A percentile compares a stretch with the other conserved stretches of the same genome.
Evolutionary conservation across 2,329 filamentous ascomycete genomes (phyloP).

Genomic region (Colletotrichum chrysophilum): DNA sequence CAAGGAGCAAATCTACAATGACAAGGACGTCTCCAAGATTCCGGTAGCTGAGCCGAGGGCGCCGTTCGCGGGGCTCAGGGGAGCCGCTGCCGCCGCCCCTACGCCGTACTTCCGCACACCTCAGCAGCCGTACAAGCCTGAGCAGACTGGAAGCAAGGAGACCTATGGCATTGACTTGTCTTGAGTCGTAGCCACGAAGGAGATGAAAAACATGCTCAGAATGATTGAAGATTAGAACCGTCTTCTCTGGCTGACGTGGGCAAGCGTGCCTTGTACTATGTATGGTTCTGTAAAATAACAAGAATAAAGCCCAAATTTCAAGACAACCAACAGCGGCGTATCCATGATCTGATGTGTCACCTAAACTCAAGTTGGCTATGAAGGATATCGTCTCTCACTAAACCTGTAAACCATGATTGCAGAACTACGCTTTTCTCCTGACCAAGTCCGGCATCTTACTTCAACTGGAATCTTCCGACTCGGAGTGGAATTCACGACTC

Average conservation of each 20-base stretch:
- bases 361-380: neutral
- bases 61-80: neutral
- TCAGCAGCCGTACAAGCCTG: neutral
- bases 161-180: constrained; percentile 39
- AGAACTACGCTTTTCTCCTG: neutral
- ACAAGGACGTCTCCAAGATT: constrained; percentile 23
- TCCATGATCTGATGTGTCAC: neutral
- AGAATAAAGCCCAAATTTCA: neutral
- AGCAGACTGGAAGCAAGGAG: neutral
- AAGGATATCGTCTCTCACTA: neutral
- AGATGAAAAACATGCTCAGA: neutral
- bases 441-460: neutral
- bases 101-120: neutral
- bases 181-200: neutral
- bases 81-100: neutral
- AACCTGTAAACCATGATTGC: neutral
- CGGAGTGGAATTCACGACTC: neutral
- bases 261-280: constrained; percentile 7
- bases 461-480: neutral
- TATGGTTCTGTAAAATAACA: constrained; percentile 20
- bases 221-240: neutral
- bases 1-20: constrained; percentile 35
- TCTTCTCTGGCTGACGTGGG: neutral
- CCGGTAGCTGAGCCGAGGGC: neutral
- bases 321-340: neutral